Evolutionary conservation across 1,284 basidiomycete genomes (phyloP), one percentile per base, ranked within the genome.

Genomic region (Xanthoconium separans): DNA sequence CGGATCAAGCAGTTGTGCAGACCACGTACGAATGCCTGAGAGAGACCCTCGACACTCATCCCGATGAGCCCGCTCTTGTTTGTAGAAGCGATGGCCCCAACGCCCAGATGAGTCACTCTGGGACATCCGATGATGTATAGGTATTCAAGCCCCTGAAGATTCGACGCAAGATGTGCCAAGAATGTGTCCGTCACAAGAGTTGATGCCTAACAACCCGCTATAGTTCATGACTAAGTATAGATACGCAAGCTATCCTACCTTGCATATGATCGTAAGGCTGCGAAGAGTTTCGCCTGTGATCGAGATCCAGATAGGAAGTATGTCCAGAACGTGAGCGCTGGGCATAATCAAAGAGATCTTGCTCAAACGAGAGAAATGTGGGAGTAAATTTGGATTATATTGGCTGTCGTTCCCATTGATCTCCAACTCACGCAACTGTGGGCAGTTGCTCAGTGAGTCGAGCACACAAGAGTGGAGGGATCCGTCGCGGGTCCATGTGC

Each of bases 401-500:
- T 74, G 73, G 36, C 77, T 72, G 59, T 77, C 77, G 51, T 81
- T 76, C 0, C 87, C 89, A 53, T 91, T 91, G 46, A 91, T 78
- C 62, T 89, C 85, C 6, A 91, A 70, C 44, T 82, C 80, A 30
- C 68, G 60, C 9, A 90, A 70, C 2, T 69, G 59, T 1, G 69
- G 61, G 36, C 75, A 79, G 16, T 60, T 47, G 6, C 70, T 69
- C 7, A 90, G 70, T 16, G 78, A 77, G 27, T 75, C 61, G 11
- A 91, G 73, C 27, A 87, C 78, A 1, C 73, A 70, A 3, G 81
- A 79, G 39, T 75, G 82, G 27, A 91, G 70, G 3, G 87, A 83
- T 4, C 87, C 85, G 60, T 90, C 85, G 40, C 88, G 79, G 7
- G 88, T 90, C 88, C 87, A 91, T 10, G 80, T 81, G 63, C 84